Percentiles rank a stretch among this genome's conserved stretches.
phyloP scores from a whole-genome alignment of 108 stramenopile genomes.

The Discostella stelligeroides region DNA sequence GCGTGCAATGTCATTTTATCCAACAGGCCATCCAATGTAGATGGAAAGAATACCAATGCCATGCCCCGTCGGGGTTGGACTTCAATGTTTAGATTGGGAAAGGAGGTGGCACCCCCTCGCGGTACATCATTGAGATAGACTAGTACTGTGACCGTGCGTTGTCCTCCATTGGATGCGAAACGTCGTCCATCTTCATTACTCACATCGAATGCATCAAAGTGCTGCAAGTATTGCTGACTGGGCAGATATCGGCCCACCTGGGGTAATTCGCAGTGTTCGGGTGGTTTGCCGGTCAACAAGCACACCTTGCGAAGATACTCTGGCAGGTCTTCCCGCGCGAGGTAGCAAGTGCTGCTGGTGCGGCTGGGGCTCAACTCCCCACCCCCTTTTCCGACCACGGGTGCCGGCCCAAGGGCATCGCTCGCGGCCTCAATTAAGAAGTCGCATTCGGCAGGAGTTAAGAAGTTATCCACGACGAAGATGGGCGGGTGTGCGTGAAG shows the following conservation, averaged over 20 bases:
- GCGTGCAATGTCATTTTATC: constrained; percentile 92
- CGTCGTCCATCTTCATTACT: constrained; percentile 77
- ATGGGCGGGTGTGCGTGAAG: constrained; percentile 75
- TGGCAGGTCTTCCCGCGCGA: constrained; percentile 83
- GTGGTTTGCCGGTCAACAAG: constrained; percentile 81
- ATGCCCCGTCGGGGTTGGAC: constrained; percentile 79
- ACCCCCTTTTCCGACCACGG: constrained; percentile 81
- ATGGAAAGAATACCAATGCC: constrained; percentile 96
- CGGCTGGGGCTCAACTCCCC: constrained; percentile 83
- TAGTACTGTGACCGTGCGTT: constrained; percentile 91
- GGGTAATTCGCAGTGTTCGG: constrained; percentile 87
- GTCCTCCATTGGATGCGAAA: constrained; percentile 91
- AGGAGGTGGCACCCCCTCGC: constrained; percentile 88
- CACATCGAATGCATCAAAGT: constrained; percentile 92
- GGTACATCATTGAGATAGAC: constrained; percentile 95
- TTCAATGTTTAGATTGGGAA: constrained; percentile 83
- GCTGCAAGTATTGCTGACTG: constrained; percentile 82
- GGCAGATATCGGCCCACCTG: constrained; percentile 92
- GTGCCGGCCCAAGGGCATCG: constrained; percentile 79
- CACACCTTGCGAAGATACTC: constrained; percentile 79
- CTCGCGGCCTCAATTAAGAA: constrained; percentile 69
- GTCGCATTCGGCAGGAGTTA: constrained; percentile 79
- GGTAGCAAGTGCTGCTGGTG: constrained; percentile 81
- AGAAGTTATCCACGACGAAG: constrained; percentile 76
- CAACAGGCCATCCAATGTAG: constrained; percentile 88